Evolutionary conservation across 2,329 filamentous ascomycete species (phyloP), one percentile per base, ranked within the genome.

Genomic region (Beauveria medogensis): DNA sequence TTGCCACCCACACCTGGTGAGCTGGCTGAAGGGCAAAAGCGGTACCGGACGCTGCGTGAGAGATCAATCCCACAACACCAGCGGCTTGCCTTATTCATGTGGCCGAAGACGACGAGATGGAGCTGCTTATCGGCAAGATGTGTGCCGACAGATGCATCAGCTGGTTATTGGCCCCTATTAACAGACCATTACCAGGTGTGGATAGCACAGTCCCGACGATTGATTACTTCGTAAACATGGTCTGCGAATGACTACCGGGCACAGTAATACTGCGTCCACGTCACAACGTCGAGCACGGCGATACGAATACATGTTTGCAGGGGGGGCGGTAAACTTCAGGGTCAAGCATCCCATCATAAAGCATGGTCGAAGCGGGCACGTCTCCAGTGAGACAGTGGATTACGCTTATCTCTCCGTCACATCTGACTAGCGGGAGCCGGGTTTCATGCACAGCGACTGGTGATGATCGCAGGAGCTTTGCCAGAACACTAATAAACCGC

Each of bases 381-480:
- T 59, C 34, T 54, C 57, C 50, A 47, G 57, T 53, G 50, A 59
- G 57, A 59, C 57, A 59, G 48, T 53, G 57, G 57, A 59, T 59
- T 59, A 59, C 57, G 57, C 57, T 59, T 59, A 59, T 59, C 57
- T 59, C 57, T 53, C 57, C 57, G 57, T 59, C 57, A 59, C 57
- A 53, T 59, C 57, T 59, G 48, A 59, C 57, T 53, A 53, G 37
- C n/a, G 44, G 46, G 24, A 16, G 26, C 48, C 26, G 22, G 24
- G 47, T 18, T 51, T 50, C 57, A 59, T 50, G 53, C n/a, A 34
- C 40, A 26, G 20, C 41, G 28, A 30, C 37, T 37, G 26, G 40
- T 26, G 18, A 18, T n/a, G 12, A 26, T 26, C 26, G 12, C 53
- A 30, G 51, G 30, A 28, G 37, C 22, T 52, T 30, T 37, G n/a